Conservation (phyloP, 1,284 basidiomycete species). For the Cryptococcus neoformans region DNA sequence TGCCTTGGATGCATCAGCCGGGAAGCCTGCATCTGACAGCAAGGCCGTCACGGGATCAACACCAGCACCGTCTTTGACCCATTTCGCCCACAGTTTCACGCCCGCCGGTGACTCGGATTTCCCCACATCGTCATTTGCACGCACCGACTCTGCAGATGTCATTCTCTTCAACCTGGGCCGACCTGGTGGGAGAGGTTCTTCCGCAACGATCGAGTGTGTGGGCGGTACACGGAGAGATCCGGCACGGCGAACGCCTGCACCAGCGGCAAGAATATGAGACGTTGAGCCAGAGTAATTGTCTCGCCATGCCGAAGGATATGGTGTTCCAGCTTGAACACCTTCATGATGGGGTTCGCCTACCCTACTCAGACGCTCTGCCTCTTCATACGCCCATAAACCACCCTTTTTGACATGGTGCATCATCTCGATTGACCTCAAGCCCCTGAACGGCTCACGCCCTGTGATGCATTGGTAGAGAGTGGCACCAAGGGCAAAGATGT, state of each 20-base stretch:
- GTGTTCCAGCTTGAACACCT: slow-evolving; percentile 15
- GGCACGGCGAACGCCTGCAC: slow-evolving; percentile 21
- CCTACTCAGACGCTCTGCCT: slow-evolving; percentile 37
- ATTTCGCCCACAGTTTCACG: slow-evolving; percentile 35
- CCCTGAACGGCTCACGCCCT: slow-evolving; percentile 52
- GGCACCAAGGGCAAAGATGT: slow-evolving; percentile 54
- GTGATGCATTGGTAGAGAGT: slow-evolving; percentile 52
- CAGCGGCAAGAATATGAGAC: neutral
- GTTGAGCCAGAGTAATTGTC: slow-evolving; percentile 2
- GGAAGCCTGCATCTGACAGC: slow-evolving; percentile 15
- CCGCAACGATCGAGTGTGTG: slow-evolving; percentile 4
- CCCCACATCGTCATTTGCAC: slow-evolving; percentile 27
- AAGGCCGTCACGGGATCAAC: slow-evolving; percentile 13
- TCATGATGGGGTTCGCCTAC: slow-evolving; percentile 31
- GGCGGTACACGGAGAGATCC: slow-evolving; percentile 32
- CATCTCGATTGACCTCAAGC: slow-evolving; percentile 48
- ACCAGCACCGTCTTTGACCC: slow-evolving; percentile 19
- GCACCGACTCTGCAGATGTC: slow-evolving; percentile 32
- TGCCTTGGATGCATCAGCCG: slow-evolving; percentile 10
- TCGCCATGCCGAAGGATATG: slow-evolving; percentile 39
- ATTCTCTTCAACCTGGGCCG: slow-evolving; percentile 17
- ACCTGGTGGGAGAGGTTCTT: slow-evolving; percentile 1
- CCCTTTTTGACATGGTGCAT: slow-evolving; percentile 52
- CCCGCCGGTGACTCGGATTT: slow-evolving; percentile 22
- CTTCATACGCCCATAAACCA: slow-evolving; percentile 52